Base-by-base conservation (phyloP, 768 basidiomycete genomes). In the Leccinum boreale region DNA sequence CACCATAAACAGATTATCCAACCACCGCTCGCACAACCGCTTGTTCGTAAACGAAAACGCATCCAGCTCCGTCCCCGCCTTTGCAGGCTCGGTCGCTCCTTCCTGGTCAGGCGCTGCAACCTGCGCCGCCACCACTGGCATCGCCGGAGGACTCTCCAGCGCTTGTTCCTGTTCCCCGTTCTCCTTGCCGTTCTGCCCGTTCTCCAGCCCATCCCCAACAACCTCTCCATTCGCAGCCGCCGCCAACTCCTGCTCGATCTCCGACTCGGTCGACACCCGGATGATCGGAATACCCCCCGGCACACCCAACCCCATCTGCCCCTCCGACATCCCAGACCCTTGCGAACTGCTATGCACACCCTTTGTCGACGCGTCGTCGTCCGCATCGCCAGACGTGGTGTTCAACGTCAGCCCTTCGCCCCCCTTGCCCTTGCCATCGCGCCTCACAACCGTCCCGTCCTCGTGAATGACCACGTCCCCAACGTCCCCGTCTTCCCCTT, bases 1-100 rank as follows among this genome's bases (percentile, higher is more conserved):
- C 3, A 98, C 94, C 94, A 97, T 98, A 77, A 96, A 99, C 59
- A 98, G 71, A 64, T 98, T 98, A 69, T 98, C 95, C 49, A 99
- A 79, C 97, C 97, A 98, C 51, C 96, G 81, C 70, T 98, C 97
- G 68, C 97, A 99, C 36, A 99, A 76, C 49, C 97, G 81, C 79
- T 98, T 99, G 74, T 93, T 98, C 68, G 86, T 94, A 74, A 99
- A 97, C 23, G 94, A 92, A 71, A 92, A 93, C 3, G 87, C 76
- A 57, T 91, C 89, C 42, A 82, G 77, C 3, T 70, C 58, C 23
- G 74, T 57, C 10, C 68, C 48, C 39, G n/a, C 42, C n/a, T 42
- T 42, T 5, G 42, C 28, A 11, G 77, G 58, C 4, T 64, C 35
- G 5, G 64, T 56, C 8, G 60, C 28, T 11, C 68, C 57, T 0